Evolutionary conservation across 1,284 basidiomycete species (phyloP), one percentile per base, ranked within the genome.

Genomic region (Puccinia coronata): DNA sequence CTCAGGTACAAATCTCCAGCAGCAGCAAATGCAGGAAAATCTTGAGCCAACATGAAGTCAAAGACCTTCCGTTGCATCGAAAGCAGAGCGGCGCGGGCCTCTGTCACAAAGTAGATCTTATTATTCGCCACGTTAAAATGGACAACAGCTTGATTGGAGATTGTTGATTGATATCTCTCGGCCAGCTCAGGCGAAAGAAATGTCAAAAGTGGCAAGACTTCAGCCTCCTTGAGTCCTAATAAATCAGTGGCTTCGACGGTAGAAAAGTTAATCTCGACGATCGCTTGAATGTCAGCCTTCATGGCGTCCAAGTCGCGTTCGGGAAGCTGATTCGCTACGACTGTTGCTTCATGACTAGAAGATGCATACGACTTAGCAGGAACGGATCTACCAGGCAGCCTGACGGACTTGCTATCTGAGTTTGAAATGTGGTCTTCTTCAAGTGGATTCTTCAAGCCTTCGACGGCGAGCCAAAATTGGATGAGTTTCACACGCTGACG

Each of bases 391-490:
- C 57, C 41, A 23, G 34, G 57, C 5, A 76, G 34, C 47, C 34
- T 28, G 34, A 43, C 53, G 1, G 76, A 78, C 34, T 47, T 65
- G 51, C 34, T 69, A 34, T 78, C 63, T 20, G 47, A 5, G 18
- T 36, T 63, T 9, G 63, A 49, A 49, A 78, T 6, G 16, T 39
- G 61, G 25, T 78, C 76, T 55, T 90, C 90, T 85, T 98, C 96
- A 25, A 99, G 88, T 0, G 96, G 96, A 83, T 96, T 94, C 87
- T 98, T 98, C 89, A 98, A 96, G 73, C 93, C 94, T 86, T 98
- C 95, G 0, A 98, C 93, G 0, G 94, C 93, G 2, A 98, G 88
- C 96, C 96, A 98, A 87, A 98, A 99, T 83, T 98, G 96, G 1
- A 98, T 93, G 2, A 95, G 90, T 12, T 94, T 86, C 20, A 94